Base-by-base conservation (phyloP, 2,329 filamentous ascomycete genomes). In the Colletotrichum karsti region DNA sequence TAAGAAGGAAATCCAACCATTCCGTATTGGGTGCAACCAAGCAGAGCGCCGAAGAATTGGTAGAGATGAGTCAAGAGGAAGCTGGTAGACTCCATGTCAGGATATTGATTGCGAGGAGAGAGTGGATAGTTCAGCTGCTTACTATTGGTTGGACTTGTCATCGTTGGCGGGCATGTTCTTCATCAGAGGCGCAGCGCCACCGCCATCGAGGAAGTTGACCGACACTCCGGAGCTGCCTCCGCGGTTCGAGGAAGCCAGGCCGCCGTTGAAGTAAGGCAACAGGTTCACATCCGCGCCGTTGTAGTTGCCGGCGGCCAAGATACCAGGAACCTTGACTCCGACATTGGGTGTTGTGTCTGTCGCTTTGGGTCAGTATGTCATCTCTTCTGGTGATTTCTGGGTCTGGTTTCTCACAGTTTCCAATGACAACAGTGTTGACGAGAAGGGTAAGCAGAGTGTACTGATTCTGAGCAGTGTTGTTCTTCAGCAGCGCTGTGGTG, bases 351-450 rank as follows among this genome's bases (percentile, higher is more conserved):
- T 76, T 7, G 85, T 88, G 74, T 88, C 83, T 85, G 13, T 7
- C 2, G 64, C 7, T 39, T 10, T 22, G 9, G 28, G n/a, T 64
- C 9, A 44, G 55, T 9, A 7, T n/a, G n/a, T n/a, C n/a, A n/a
- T n/a, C 4, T 7, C 28, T 53, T 18, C 22, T 4, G n/a, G 3
- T 4, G 3, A n/a, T 2, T 13, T 8, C 4, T 1, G 8, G 46
- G 8, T 8, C 4, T 12, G 2, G 2, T 5, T 13, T 7, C 81
- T 71, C 74, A 85, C 84, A 89, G 76, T 89, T 89, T n/a, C 89
- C 88, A 71, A 90, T 88, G 69, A 90, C 87, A 20, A 85, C 89
- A 7, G 87, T 90, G 77, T 90, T 90, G 72, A 91, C 87, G 4
- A 91, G 76, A 1, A 87, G 78, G 2, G 84, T 88, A 72, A 91